Percentiles rank a stretch among this genome's conserved stretches.
These are phyloP conservation scores for Rhizopogon sp. DNA, from an alignment of 768 basidiomycete genomes.

Conservation along the genomic window DNA sequence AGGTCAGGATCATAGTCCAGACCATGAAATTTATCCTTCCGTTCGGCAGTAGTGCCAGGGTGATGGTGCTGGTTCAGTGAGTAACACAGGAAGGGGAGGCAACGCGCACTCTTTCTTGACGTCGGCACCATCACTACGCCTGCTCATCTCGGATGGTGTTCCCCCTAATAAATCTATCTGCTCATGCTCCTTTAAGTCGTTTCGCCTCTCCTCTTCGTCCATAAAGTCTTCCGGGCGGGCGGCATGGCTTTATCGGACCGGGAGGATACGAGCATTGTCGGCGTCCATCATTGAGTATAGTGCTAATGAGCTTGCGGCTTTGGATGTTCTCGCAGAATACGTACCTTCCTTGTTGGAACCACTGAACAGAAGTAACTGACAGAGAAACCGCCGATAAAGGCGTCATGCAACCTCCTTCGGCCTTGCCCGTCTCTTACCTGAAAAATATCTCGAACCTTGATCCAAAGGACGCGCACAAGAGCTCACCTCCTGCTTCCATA, in stretches of 20 bases:
- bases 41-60: constrained; percentile 53
- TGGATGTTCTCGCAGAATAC: constrained; percentile 7
- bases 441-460: constrained; percentile 9
- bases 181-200: constrained; percentile 70
- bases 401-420: constrained; percentile 89
- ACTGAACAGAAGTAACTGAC: constrained; percentile 97
- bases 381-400: constrained; percentile 97
- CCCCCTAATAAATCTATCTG: constrained; percentile 64
- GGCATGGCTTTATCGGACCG: constrained; percentile 59
- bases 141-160: constrained; percentile 41
- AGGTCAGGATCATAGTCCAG: constrained; percentile 72
- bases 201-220: constrained; percentile 91
- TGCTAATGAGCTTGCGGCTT: background rate
- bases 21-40: constrained; percentile 78
- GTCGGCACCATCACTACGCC: constrained; percentile 24
- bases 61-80: constrained; percentile 46
- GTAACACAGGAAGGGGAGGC: background rate
- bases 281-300: constrained; percentile 76
- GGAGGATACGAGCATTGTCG: constrained; percentile 89
- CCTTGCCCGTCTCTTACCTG: constrained; percentile 93
- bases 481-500: constrained; percentile 95
- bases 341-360: constrained; percentile 90
- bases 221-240: constrained; percentile 87
- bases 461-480: constrained; percentile 14
- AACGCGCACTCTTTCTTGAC: constrained; percentile 31